phyloP scores from a whole-genome alignment of 805 yeast genomes.

The Candida taoyuanica region DNA sequence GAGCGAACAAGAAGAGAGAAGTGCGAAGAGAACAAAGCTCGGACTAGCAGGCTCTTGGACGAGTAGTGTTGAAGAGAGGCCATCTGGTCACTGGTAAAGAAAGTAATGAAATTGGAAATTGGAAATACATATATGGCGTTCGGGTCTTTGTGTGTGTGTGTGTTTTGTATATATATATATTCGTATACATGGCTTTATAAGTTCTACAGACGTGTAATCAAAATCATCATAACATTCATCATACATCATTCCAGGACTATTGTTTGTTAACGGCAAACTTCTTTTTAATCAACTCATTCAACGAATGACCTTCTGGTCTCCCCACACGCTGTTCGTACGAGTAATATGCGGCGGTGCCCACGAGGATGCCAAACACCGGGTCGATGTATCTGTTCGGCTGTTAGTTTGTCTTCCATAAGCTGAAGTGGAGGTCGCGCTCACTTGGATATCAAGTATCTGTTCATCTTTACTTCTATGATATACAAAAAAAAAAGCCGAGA shows the following conservation, averaged over 20 bases:
- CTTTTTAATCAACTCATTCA: conserved; percentile 47
- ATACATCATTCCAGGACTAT: too few species aligned
- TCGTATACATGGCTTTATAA: too few species aligned
- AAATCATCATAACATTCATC: too few species aligned
- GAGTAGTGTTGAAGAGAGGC: conserved; percentile 22
- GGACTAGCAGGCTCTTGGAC: conserved; percentile 33
- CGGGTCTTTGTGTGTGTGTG: too few species aligned
- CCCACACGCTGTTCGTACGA: conserved; percentile 56
- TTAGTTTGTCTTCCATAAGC: background rate
- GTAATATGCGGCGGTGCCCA: conserved; percentile 62
- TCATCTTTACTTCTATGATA: too few species aligned
- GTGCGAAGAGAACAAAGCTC: conserved; percentile 25
- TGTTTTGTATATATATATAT: too few species aligned
- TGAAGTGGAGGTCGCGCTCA: conserved; percentile 7
- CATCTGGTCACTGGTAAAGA: conserved; percentile 31
- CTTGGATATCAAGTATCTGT: conserved; percentile 24
- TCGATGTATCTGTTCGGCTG: conserved; percentile 46
- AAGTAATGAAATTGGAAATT: background rate
- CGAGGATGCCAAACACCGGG: conserved; percentile 56
- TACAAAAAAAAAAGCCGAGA: too few species aligned
- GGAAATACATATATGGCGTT: too few species aligned
- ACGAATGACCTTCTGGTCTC: conserved; percentile 53
- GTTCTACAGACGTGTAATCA: too few species aligned
- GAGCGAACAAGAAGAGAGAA: conserved; percentile 9
- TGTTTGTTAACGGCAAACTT: conserved; percentile 17